Percentiles rank a stretch among this genome's conserved stretches.
Evolutionary conservation across 1,284 basidiomycete species (phyloP).

Genomic region (Ustilago tritici): DNA sequence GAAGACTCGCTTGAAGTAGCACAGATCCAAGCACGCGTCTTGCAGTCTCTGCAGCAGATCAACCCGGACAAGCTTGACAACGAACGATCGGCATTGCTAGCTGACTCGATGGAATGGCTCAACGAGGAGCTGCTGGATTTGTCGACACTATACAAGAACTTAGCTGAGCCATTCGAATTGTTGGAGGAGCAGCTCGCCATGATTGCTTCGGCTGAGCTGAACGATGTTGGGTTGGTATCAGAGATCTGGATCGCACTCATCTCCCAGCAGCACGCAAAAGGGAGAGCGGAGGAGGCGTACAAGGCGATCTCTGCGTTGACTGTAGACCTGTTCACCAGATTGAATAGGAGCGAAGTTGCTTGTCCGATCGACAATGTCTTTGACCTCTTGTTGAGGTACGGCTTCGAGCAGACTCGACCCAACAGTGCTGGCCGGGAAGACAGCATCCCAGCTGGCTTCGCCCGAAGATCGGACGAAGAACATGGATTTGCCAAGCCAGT

Average conservation of each 20-base stretch:
- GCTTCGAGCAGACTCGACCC: constrained; percentile 45
- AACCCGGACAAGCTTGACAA: constrained; percentile 63
- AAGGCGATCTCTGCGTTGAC: constrained; percentile 47
- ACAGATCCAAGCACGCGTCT: constrained; percentile 88
- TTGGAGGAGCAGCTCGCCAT: constrained; percentile 88
- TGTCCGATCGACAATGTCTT: constrained; percentile 64
- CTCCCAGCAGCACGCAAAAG: constrained; percentile 76
- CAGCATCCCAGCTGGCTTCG: constrained; percentile 38
- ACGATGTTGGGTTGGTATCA: constrained; percentile 82
- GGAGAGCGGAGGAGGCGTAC: constrained; percentile 41
- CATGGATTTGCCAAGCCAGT: constrained; percentile 7
- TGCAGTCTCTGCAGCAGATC: constrained; percentile 69
- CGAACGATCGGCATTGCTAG: constrained; percentile 75
- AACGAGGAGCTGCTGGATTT: constrained; percentile 72
- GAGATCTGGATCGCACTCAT: constrained; percentile 91
- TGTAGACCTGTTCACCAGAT: constrained; percentile 49
- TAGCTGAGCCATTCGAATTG: constrained; percentile 87
- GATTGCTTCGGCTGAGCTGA: constrained; percentile 91
- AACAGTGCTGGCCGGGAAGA: constrained; percentile 14
- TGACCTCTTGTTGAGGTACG: constrained; percentile 60
- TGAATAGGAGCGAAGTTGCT: constrained; percentile 57
- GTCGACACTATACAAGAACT: constrained; percentile 82
- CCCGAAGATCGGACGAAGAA: constrained; percentile 5
- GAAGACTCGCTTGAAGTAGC: constrained; percentile 98
- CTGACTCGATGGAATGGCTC: constrained; percentile 70